Percentiles rank a stretch among this genome's conserved stretches.
These are phyloP conservation scores for Aschersonia sp. DNA, from an alignment of 2,329 filamentous ascomycete species.

Conservation along the genomic window DNA sequence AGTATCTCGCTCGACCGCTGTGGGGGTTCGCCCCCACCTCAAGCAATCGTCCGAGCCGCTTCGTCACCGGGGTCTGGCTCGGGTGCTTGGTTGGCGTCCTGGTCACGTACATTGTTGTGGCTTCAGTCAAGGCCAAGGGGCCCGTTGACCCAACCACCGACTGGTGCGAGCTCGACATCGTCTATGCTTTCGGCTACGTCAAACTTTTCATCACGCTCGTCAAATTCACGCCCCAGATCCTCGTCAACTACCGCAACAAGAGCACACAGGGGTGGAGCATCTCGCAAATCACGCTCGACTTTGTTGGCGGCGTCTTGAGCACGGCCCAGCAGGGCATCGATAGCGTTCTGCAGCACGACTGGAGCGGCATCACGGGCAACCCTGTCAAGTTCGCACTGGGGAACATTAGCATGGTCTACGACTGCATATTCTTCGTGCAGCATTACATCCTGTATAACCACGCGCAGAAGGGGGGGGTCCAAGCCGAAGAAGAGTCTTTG, in stretches of 20 bases:
- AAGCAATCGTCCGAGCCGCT: slow-evolving; percentile 39
- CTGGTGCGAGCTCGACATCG: slow-evolving; percentile 49
- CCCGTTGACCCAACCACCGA: slow-evolving; percentile 22
- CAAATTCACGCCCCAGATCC: slow-evolving; percentile 83
- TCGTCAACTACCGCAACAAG: slow-evolving; percentile 69
- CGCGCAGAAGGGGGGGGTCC: neutral
- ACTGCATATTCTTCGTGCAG: slow-evolving; percentile 73
- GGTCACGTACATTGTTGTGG: slow-evolving; percentile 30
- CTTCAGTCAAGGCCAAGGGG: slow-evolving; percentile 17
- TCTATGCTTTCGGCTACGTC: slow-evolving; percentile 65
- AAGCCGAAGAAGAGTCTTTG: slow-evolving; percentile 11
- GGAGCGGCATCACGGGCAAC: slow-evolving; percentile 83
- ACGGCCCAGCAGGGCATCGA: slow-evolving; percentile 73
- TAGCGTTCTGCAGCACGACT: slow-evolving; percentile 70
- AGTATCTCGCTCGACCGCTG: slow-evolving; percentile 57
- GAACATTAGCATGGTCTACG: slow-evolving; percentile 76
- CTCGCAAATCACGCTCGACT: slow-evolving; percentile 67
- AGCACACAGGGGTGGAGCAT: slow-evolving; percentile 87
- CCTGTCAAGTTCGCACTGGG: slow-evolving; percentile 79
- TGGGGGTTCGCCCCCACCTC: slow-evolving; percentile 61
- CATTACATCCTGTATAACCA: slow-evolving; percentile 68
- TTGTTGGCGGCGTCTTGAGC: slow-evolving; percentile 68
- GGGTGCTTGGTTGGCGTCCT: slow-evolving; percentile 51
- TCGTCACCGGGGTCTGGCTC: slow-evolving; percentile 54
- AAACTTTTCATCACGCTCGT: slow-evolving; percentile 79